Evolutionary conservation across 2,329 filamentous ascomycete genomes (phyloP), one percentile per base, ranked within the genome.

Genomic region (Thielaviopsis musarum): DNA sequence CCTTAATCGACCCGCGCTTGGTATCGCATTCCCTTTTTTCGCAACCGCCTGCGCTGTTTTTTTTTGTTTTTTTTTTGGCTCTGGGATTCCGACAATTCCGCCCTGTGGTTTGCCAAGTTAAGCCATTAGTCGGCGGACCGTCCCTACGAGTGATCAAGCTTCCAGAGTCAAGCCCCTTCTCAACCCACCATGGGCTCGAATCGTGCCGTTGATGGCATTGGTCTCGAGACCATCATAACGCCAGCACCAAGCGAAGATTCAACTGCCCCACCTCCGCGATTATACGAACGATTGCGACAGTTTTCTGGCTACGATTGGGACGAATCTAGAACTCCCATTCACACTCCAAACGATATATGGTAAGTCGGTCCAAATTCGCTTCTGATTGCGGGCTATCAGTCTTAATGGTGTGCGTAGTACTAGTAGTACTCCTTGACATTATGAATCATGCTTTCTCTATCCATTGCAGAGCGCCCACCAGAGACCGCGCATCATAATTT

Each of bases 321-420:
- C 70, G 84, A 87, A 64, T 76, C 79, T 15, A 69, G 67, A 60
- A 70, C 71, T 26, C 80, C 80, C 12, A 74, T 78, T 59, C 82
- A 84, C 67, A 79, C 80, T 56, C 88, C 84, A 66, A 96, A 95
- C 71, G 89, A 94, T 70, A 90, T 91, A 74, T 97, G 91, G 89
- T 83, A 74, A 66, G 72, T 66, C 28, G 2, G 10, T n/a, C 10
- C 38, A 45, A 45, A n/a, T n/a, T 45, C 10, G 13, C 17, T 45
- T n/a, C n/a, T 26, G 21, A 34, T 41, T 30, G 30, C 10, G 5
- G 10, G 2, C 30, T 12, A 12, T 10, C 30, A 34, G 30, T 5
- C 30, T 5, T 34, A 2, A 12, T 26, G n/a, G 4, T 4, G 26
- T 28, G 26, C 26, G 26, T 28, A 28, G 26, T 28, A 28, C 7